phyloP scores from a whole-genome alignment of 805 yeast genomes.

The Saccharomyces jurei region DNA sequence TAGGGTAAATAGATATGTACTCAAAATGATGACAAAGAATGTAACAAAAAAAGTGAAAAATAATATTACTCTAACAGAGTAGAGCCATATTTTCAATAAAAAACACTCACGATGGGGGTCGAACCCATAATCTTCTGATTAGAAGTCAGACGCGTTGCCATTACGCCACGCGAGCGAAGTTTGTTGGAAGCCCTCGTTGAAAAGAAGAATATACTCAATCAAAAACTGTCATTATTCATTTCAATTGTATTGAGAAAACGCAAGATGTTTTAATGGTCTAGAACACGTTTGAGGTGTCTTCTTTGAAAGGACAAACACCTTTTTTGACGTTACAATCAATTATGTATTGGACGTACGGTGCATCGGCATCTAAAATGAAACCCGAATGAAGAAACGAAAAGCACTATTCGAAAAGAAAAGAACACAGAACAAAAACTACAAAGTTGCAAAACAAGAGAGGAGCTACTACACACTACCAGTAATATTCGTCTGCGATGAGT shows the following conservation, averaged over 20 bases:
- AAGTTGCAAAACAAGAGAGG: neutral
- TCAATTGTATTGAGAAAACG: too few species aligned
- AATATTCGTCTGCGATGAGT: neutral
- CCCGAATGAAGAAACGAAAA: neutral
- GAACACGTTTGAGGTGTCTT: neutral
- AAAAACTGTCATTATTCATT: too few species aligned
- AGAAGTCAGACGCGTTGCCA: slow-evolving; percentile 53
- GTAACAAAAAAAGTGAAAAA: neutral
- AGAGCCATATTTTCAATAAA: neutral
- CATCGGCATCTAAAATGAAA: neutral
- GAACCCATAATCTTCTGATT: slow-evolving; percentile 50
- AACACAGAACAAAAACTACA: neutral
- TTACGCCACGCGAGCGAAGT: slow-evolving; percentile 43
- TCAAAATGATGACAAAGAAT: neutral
- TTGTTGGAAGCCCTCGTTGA: too few species aligned
- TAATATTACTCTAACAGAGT: too few species aligned
- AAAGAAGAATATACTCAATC: too few species aligned
- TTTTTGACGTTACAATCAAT: neutral
- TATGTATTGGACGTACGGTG: neutral
- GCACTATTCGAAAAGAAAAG: neutral
- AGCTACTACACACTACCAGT: neutral
- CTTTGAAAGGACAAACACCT: neutral
- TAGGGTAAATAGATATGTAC: neutral
- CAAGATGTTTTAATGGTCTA: neutral
- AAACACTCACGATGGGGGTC: slow-evolving; percentile 48